Evolutionary conservation across 2,329 filamentous ascomycete species (phyloP).

Genomic region (Drechslerella coelobrocha): DNA sequence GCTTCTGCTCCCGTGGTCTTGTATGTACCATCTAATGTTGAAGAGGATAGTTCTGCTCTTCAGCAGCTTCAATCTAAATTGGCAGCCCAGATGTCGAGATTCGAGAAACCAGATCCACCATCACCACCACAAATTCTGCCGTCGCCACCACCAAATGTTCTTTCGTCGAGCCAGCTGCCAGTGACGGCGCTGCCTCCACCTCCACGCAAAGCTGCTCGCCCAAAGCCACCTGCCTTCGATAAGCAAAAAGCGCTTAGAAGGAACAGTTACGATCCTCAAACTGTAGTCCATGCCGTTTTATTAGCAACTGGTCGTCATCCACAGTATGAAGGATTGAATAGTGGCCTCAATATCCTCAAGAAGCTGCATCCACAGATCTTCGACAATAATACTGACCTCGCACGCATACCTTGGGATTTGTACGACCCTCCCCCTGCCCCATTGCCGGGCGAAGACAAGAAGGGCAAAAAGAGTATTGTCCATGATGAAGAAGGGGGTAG

Average conservation of each 20-base stretch:
- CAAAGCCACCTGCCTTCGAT: conserved; percentile 57
- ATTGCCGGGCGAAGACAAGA: conserved; percentile 25
- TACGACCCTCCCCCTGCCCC: conserved; percentile 49
- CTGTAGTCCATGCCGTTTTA: conserved; percentile 70
- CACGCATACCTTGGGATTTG: conserved; percentile 53
- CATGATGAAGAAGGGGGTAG: conserved; percentile 21
- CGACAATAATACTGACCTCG: conserved; percentile 49
- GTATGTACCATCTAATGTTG: not conserved
- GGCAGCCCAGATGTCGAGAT: conserved; percentile 22
- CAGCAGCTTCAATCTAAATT: conserved; percentile 21
- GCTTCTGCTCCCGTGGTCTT: not conserved
- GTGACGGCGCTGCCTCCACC: conserved; percentile 3
- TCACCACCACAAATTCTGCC: not conserved
- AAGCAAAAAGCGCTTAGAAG: conserved; percentile 60
- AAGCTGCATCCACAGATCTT: conserved; percentile 35
- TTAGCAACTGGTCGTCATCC: conserved; percentile 69
- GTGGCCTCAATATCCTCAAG: conserved; percentile 62
- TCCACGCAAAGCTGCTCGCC: conserved; percentile 14
- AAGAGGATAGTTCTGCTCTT: conserved; percentile 15
- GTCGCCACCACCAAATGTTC: not conserved
- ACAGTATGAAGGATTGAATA: conserved; percentile 66
- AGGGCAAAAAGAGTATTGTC: not conserved
- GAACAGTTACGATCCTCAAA: conserved; percentile 66
- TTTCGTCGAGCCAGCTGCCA: not conserved
- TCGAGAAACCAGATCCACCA: conserved; percentile 16